Base-by-base conservation (phyloP, 257 asterid genomes). In the Plantago major region DNA sequence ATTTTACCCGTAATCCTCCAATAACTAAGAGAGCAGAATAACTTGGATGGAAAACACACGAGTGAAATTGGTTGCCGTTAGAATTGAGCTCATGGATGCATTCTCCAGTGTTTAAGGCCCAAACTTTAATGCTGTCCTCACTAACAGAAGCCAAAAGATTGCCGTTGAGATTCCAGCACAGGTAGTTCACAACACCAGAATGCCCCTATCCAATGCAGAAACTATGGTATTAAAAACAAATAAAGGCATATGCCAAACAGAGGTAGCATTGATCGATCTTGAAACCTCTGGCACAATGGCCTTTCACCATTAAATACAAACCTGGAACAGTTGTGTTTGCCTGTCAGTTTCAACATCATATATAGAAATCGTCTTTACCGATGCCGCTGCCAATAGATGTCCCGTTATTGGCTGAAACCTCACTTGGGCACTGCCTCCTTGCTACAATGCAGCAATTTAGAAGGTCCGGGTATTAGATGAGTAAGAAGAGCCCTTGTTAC, bases 391-490 rank as follows among this genome's bases (percentile, higher is more conserved):
- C 68, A 93, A 77, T 61, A 82, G 68, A 60, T 87, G 85, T 46
- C 99, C 99, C 42, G 76, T 82, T 69, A 74, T 46, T 49, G 99
- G 97, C 70, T 87, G 97, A 74, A 93, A 93, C 76, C 99, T 87
- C 71, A 93, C 99, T 71, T 90, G 99, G 13, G 96, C 87, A 65
- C 86, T 87, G 69, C 99, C 99, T 68, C 86, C 89, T 87, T 93
- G 97, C 99, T 92, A 57, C 46, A 66, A 67, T 51, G 63, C 58
- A 51, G 46, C 55, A 67, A 60, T 48, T 17, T 55, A 63, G 37
- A 62, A 18, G 55, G 47, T 46, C 16, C 65, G 61, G 55, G 63
- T 62, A 19, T 62, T 14, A 51, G 40, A 38, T 19, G 30, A 49
- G 19, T 9, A 37, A 58, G 43, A 26, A 16, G 26, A 22, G 26